Conservation (phyloP, 495 filamentous ascomycete species). For the Lophiostoma macrostomum region DNA sequence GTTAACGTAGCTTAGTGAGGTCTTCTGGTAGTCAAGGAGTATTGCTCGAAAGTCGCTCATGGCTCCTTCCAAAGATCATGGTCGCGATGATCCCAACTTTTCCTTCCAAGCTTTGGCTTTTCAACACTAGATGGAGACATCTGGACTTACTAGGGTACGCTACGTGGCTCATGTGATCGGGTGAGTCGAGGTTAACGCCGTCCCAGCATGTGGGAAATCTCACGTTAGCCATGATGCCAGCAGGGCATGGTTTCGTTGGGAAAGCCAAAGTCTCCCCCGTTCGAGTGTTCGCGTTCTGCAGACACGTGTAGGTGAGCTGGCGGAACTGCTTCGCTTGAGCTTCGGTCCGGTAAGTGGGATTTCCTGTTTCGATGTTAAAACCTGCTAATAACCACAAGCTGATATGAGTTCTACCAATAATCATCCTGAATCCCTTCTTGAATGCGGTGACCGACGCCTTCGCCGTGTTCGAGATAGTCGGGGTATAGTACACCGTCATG, state of each 20-base stretch:
- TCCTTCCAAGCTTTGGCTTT: too few relatives aligned
- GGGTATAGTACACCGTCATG: constrained; percentile 27
- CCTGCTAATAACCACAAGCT: background rate
- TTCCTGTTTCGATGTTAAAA: background rate
- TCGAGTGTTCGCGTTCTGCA: constrained; percentile 14
- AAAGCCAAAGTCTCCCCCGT: constrained; percentile 9
- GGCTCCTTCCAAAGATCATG: too few relatives aligned
- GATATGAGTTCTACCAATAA: constrained; percentile 7
- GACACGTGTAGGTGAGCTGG: constrained; percentile 25
- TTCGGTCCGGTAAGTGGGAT: constrained; percentile 4
- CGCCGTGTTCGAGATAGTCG: background rate
- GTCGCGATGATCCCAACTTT: too few relatives aligned
- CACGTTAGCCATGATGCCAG: constrained; percentile 19
- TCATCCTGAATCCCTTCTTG: constrained; percentile 25
- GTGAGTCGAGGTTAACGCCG: constrained; percentile 52
- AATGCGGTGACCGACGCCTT: constrained; percentile 14
- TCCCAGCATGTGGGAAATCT: constrained; percentile 47
- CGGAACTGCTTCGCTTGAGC: constrained; percentile 5
- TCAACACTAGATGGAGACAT: background rate
- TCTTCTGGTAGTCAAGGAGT: too few relatives aligned
- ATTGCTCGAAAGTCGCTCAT: too few relatives aligned
- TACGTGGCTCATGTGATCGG: constrained; percentile 51
- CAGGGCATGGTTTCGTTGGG: constrained; percentile 14
- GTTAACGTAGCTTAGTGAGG: too few relatives aligned
- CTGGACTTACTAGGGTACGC: constrained; percentile 12